phyloP scores from a whole-genome alignment of 2,329 filamentous ascomycete species.

The Byssoonygena ceratinophila region DNA sequence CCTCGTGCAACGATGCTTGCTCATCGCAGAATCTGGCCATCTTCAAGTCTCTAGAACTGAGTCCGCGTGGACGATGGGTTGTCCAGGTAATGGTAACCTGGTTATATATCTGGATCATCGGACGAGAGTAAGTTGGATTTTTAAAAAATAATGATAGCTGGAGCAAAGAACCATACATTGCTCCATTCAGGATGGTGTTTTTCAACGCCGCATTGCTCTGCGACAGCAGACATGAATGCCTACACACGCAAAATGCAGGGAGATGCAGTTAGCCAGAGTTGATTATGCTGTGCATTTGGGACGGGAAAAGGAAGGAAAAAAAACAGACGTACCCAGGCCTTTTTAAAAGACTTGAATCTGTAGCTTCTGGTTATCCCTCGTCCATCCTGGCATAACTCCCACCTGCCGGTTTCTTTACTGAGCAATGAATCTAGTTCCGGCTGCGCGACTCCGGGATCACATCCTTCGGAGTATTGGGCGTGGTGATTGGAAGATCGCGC shows the following conservation, averaged over 20 bases:
- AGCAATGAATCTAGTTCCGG: conserved; percentile 4
- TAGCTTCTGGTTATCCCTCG: conserved; percentile 5
- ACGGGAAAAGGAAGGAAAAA: background rate
- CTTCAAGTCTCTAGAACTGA: conserved; percentile 29
- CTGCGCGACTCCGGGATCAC: conserved; percentile 1
- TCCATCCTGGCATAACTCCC: conserved; percentile 4
- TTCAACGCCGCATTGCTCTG: conserved; percentile 10
- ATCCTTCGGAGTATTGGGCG: conserved; percentile 7
- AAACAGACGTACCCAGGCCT: conserved; percentile 8
- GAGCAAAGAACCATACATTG: conserved; percentile 8
- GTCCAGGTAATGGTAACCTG: conserved; percentile 24
- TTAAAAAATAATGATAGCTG: background rate
- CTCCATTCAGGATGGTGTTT: conserved; percentile 14
- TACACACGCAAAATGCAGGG: background rate
- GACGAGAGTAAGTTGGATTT: background rate
- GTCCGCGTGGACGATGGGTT: conserved; percentile 32
- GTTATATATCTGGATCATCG: conserved; percentile 8
- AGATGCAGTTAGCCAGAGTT: background rate
- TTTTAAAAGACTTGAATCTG: conserved; percentile 12
- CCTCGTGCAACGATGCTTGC: conserved; percentile 22
- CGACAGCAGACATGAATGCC: conserved; percentile 12
- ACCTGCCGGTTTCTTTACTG: conserved; percentile 2
- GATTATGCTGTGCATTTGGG: background rate
- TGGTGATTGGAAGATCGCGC: background rate
- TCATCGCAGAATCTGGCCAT: conserved; percentile 32